phyloP scores from a whole-genome alignment of 257 asterid genomes.

The Nicotiana obtusifolia region DNA sequence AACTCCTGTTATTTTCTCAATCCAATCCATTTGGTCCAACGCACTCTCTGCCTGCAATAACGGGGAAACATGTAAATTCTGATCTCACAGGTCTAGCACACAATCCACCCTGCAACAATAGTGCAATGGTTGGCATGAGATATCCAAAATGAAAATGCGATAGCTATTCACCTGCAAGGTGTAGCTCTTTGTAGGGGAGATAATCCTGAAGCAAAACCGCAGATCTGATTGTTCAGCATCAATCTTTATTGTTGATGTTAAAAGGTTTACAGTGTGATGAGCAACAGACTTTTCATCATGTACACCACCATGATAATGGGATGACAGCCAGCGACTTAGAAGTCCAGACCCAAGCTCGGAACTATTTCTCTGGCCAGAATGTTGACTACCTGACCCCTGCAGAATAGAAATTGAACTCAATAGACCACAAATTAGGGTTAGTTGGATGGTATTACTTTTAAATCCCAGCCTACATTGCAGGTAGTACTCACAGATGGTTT shows the following conservation, averaged over 20 bases:
- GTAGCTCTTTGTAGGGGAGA: slow-evolving; percentile 97
- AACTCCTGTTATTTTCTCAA: slow-evolving; percentile 97
- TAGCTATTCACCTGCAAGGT: slow-evolving; percentile 73
- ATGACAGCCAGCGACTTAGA: slow-evolving; percentile 96
- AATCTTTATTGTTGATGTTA: slow-evolving; percentile 96
- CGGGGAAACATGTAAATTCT: slow-evolving; percentile 26
- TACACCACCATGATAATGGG: slow-evolving; percentile 94
- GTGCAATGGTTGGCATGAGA: slow-evolving; percentile 6
- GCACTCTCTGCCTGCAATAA: slow-evolving; percentile 95
- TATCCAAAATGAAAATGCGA: slow-evolving; percentile 15
- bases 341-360: slow-evolving; percentile 98
- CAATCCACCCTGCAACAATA: not conserved
- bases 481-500: slow-evolving; percentile 86
- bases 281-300: slow-evolving; percentile 99
- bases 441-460: not conserved
- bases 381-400: slow-evolving; percentile 86
- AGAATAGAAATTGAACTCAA: slow-evolving; percentile 5
- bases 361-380: slow-evolving; percentile 87
- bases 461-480: slow-evolving; percentile 1
- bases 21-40: slow-evolving; percentile 99
- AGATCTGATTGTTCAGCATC: slow-evolving; percentile 99
- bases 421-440: not conserved
- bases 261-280: slow-evolving; percentile 92
- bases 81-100: slow-evolving; percentile 9
- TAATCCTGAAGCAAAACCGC: slow-evolving; percentile 96